Percentiles rank a stretch among this genome's conserved stretches.
These are phyloP conservation scores for Ligustrum vulgare DNA, from an alignment of 257 asterid genomes.

Conservation along the genomic window DNA sequence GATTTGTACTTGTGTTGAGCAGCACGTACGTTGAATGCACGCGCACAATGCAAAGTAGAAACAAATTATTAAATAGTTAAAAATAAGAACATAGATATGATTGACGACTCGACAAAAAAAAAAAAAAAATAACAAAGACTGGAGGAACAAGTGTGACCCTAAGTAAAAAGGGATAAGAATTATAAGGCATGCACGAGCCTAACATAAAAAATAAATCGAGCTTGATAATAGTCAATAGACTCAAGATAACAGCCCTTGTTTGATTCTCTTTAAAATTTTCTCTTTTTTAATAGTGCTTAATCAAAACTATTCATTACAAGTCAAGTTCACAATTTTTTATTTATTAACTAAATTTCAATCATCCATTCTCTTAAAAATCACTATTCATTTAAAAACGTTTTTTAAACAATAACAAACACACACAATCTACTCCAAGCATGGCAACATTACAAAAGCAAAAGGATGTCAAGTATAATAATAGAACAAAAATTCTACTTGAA, in stretches of 20 bases:
- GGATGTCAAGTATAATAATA: not conserved
- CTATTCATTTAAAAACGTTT: no score
- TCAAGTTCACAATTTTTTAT: no score
- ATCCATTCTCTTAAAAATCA: no score
- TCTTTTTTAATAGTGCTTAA: no score
- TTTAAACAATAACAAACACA: no score
- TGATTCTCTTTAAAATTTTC: no score
- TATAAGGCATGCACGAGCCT: not conserved
- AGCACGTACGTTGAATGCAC: not conserved
- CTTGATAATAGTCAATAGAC: not conserved
- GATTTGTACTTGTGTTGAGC: constrained; percentile 8
- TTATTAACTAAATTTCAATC: no score
- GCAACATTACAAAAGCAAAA: not conserved
- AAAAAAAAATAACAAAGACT: not conserved
- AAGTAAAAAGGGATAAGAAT: not conserved
- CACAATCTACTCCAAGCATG: not conserved
- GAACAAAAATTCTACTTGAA: no score
- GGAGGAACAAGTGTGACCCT: not conserved
- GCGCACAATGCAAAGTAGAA: not conserved
- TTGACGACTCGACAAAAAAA: not conserved
- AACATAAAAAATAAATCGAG: not conserved
- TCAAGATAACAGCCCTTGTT: not conserved
- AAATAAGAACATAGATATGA: not conserved
- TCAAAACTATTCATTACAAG: no score
- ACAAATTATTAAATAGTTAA: not conserved